These are phyloP conservation scores for Pyrus hybrid DNA, from an alignment of 331 rosid species.

Conservation along the genomic window DNA sequence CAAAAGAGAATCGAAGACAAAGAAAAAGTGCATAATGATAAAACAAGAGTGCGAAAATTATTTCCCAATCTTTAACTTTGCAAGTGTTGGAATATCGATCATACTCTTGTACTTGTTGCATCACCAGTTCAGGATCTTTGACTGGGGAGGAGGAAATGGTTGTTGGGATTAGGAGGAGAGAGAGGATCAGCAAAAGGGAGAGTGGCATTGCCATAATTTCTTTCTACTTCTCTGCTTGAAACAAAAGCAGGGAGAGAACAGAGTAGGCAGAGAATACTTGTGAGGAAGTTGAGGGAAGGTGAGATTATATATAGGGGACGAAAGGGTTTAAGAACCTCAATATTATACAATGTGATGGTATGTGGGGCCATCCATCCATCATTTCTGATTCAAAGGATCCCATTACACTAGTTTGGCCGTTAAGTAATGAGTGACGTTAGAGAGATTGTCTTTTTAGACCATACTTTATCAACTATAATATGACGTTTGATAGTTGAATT, in stretches of 20 bases:
- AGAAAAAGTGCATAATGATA: background rate
- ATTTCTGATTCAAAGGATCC: slow-evolving; percentile 17
- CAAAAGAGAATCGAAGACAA: background rate
- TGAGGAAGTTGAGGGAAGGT: background rate
- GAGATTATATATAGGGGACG: slow-evolving; percentile 8
- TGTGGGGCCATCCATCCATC: slow-evolving; percentile 20
- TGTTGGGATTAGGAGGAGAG: slow-evolving; percentile 25
- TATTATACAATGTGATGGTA: slow-evolving; percentile 14
- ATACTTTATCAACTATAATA: too few species aligned
- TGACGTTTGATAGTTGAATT: too few species aligned
- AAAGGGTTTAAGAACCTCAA: background rate
- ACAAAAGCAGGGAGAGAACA: background rate
- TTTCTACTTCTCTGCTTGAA: background rate
- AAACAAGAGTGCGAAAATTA: background rate
- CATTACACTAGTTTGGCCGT: slow-evolving; percentile 19
- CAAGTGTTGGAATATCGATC: background rate
- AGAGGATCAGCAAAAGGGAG: slow-evolving; percentile 20
- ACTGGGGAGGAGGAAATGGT: slow-evolving; percentile 49
- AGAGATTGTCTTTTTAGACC: too few species aligned
- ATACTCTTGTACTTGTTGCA: slow-evolving; percentile 59
- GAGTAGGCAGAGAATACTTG: slow-evolving; percentile 1
- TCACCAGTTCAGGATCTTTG: slow-evolving; percentile 56
- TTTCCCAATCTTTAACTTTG: too few species aligned
- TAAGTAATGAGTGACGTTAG: background rate
- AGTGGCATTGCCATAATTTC: slow-evolving; percentile 46